Evolutionary conservation across 257 asterid species (phyloP).

Genomic region (Penstemon newberryi): DNA sequence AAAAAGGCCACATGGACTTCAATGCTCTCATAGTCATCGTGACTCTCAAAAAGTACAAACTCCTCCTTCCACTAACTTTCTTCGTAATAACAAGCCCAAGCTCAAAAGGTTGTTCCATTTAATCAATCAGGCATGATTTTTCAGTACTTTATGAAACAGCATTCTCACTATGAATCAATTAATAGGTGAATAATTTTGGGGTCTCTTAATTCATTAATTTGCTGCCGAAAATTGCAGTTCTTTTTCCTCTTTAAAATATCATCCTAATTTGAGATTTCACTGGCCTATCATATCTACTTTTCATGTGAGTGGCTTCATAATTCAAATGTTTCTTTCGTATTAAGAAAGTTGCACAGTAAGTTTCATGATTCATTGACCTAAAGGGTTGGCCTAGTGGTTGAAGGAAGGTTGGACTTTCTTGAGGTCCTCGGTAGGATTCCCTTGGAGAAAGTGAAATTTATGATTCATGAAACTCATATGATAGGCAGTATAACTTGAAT

Average conservation of each 20-base stretch:
- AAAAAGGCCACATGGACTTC: background rate
- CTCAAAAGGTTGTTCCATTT: background rate
- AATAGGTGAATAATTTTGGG: background rate
- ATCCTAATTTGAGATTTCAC: background rate
- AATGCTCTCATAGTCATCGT: slow-evolving; percentile 10
- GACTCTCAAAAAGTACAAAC: slow-evolving; percentile 1
- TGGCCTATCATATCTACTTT: slow-evolving; percentile 9
- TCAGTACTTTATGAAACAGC: background rate
- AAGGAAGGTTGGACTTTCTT: too few relatives aligned
- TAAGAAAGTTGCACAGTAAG: background rate
- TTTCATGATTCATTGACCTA: background rate
- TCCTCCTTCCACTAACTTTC: slow-evolving; percentile 2
- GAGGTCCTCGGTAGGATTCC: too few relatives aligned
- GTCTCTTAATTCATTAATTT: background rate
- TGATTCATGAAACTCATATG: background rate
- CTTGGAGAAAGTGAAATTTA: too few relatives aligned
- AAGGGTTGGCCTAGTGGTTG: too few relatives aligned
- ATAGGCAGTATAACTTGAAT: background rate
- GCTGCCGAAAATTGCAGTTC: background rate
- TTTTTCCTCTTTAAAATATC: slow-evolving; percentile 8
- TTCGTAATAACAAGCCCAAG: background rate
- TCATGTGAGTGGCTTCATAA: slow-evolving; percentile 1
- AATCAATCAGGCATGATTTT: slow-evolving; percentile 4
- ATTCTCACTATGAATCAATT: background rate
- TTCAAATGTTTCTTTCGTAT: background rate